Evolutionary conservation across 148 eudicot genomes (phyloP), one percentile per base, ranked within the genome.

Genomic region (Silene latifolia): DNA sequence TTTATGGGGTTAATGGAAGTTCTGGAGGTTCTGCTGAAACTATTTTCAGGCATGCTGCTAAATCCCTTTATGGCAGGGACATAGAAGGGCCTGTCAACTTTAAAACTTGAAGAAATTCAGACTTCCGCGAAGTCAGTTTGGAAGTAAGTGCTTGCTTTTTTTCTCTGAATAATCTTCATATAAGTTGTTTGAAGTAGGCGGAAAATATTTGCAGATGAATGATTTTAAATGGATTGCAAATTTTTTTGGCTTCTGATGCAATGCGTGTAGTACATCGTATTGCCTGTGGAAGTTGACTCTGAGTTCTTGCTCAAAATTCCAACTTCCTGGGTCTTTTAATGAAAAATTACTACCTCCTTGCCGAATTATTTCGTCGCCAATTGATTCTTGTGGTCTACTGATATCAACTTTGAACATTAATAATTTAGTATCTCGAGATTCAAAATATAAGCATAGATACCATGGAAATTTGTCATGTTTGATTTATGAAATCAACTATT

Each of bases 1-100:
- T 92, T 72, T 92, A 82, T 78, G 98, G 97, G 56, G 94, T 90
- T 72, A 76, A 71, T 63, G 99, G 99, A 76, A 82, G 98, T 80
- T 96, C 99, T 54, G 99, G 99, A 72, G 99, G 99, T 63, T 96
- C 90, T 81, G 98, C 98, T 69, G 98, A 92, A 75, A 89, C 89
- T 29, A 83, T 89, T 23, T 92, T 88, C 48, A 90, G 88, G 54
- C 76, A 92, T 83, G 88, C 97, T 42, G 92, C 99, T 20, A 88
- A 87, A 78, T 66, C 79, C 59, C 91, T 96, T 61, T 88, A 84
- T 82, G 91, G 86, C 17, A 86, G 65, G 80, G 95, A 92, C 66
- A 85, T 92, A 48, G 72, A 79, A 77, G 98, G 90, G 57, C 90
- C 97, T 64, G 72, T 90, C 44, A 86, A 87, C 63, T 96, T 86